Base-by-base conservation (phyloP, 1,139 yeast genomes). In the Debaryomycetaceae sp. region DNA sequence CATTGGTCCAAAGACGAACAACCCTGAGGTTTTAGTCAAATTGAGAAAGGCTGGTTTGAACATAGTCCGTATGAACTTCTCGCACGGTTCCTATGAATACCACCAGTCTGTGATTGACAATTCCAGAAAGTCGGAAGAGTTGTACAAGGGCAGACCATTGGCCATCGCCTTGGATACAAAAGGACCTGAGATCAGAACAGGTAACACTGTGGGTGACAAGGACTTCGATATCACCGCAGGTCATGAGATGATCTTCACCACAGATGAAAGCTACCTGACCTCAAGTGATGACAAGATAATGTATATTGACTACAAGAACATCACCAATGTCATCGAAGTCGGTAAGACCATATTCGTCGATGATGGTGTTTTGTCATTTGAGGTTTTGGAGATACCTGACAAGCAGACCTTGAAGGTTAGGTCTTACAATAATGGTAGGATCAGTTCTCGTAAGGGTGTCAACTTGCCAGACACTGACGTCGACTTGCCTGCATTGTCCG, bases 111-210 rank as follows among this genome's bases (percentile, higher is more conserved):
- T 94, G 57, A 75, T 92, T 68, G 97, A 92, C 78, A 91, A 92
- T 64, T 88, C 97, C 55, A 86, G 95, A 73, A 83, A 87, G 70
- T 89, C 98, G 46, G 97, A 87, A 71, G 83, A 83, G 67, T 67
- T 84, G 45, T 89, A 84, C 69, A 81, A 87, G 51, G 98, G 98
- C 57, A 87, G 98, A 75, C 98, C 98, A 41, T 78, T 92, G 61
- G 98, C 96, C 49, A 89, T 92, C 70, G 99, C 99, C 51, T 81
- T 92, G 59, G 99, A 92, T 70, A 94, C 98, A 66, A 94, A 92
- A 80, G 99, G 99, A 55, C 98, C 99, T 51, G 98, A 94, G 75
- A 92, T 92, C 73, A 87, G 98, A 79, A 91, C 98, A 42, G 98
- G 99, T 70, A 82, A 88, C 66, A 94, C 98, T 54, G 64, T 72